Conservation (phyloP, 2,329 filamentous ascomycete genomes). For the Claviceps spartinae region DNA sequence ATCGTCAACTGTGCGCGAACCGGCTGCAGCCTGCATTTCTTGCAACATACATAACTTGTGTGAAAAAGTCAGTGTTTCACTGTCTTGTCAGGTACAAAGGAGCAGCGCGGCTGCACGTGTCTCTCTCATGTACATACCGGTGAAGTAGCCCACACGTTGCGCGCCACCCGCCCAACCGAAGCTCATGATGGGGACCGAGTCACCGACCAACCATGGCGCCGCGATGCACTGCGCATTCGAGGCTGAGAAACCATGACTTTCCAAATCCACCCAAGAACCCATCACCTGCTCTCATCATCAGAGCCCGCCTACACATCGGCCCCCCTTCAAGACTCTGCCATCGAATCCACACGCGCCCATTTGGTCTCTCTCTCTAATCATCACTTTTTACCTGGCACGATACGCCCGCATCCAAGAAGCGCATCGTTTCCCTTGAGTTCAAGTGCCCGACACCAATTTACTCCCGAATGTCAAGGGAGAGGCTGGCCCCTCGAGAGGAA, state of each 20-base stretch:
- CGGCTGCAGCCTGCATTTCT: not conserved
- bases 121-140: not conserved
- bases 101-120: not conserved
- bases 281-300: not conserved
- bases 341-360: not conserved
- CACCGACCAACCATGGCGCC: constrained; percentile 7
- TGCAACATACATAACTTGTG: not conserved
- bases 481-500: not conserved
- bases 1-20: not conserved
- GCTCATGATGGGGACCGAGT: constrained; percentile 9
- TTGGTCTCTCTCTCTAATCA: not conserved
- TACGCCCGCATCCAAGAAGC: not conserved
- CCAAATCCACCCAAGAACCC: not conserved
- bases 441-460: not conserved
- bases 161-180: not conserved
- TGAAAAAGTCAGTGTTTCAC: not conserved
- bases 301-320: not conserved
- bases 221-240: constrained; percentile 6
- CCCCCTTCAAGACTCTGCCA: not conserved
- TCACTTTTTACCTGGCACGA: not conserved
- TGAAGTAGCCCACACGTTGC: not conserved
- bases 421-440: not conserved
- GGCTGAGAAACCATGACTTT: constrained; percentile 2
- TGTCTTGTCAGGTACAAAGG: not conserved
- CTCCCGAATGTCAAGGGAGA: not conserved